Evolutionary conservation across 495 filamentous ascomycete species (phyloP).

Genomic region (Penicillium samsonianum): DNA sequence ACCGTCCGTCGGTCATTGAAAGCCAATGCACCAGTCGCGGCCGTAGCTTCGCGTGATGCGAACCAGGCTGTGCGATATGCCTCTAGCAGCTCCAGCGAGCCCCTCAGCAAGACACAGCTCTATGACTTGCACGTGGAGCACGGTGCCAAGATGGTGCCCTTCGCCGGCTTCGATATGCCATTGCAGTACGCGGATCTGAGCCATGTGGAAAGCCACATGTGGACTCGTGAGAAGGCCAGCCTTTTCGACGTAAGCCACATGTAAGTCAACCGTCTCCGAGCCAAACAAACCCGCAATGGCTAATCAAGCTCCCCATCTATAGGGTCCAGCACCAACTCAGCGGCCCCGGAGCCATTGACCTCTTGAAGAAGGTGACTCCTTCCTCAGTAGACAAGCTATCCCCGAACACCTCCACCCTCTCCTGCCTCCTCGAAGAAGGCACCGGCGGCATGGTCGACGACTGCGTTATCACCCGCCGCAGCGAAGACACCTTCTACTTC

Average conservation of each 20-base stretch:
- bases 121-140: slow-evolving; percentile 77
- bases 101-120: slow-evolving; percentile 68
- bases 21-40: slow-evolving; percentile 17
- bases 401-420: slow-evolving; percentile 70
- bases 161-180: slow-evolving; percentile 91
- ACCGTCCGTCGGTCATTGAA: slow-evolving; percentile 22
- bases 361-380: slow-evolving; percentile 81
- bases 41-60: slow-evolving; percentile 21
- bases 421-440: slow-evolving; percentile 70
- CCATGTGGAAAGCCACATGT: slow-evolving; percentile 78
- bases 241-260: slow-evolving; percentile 80
- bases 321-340: slow-evolving; percentile 72
- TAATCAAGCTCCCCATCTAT: slow-evolving; percentile 13
- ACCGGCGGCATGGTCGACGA: slow-evolving; percentile 95
- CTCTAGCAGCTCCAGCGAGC: slow-evolving; percentile 59
- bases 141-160: slow-evolving; percentile 95
- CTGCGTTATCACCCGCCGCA: slow-evolving; percentile 77
- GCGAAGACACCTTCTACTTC: slow-evolving; percentile 74
- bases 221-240: slow-evolving; percentile 82
- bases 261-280: slow-evolving; percentile 32
- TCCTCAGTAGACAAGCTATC: slow-evolving; percentile 58
- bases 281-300: slow-evolving; percentile 6
- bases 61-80: slow-evolving; percentile 52
- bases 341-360: slow-evolving; percentile 73
- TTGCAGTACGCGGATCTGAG: slow-evolving; percentile 77